phyloP scores from a whole-genome alignment of 768 basidiomycete genomes.

The Russula olivacea region DNA sequence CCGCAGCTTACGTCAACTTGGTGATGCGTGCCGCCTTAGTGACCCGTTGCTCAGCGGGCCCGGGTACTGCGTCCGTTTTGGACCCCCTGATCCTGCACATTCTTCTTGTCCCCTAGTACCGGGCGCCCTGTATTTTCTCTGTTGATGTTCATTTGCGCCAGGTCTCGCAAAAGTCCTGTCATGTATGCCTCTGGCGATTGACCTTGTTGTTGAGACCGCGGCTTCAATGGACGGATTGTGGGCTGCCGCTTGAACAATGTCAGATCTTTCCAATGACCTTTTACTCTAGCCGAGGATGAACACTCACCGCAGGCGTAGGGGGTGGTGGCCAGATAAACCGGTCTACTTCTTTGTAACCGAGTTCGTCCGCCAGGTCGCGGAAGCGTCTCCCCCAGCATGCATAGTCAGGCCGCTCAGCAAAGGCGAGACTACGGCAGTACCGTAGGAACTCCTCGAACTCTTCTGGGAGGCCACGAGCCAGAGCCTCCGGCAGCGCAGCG shows the following conservation, averaged over 20 bases:
- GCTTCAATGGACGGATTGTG: slow-evolving; percentile 19
- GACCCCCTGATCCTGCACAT: slow-evolving; percentile 10
- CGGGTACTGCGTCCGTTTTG: slow-evolving; percentile 6
- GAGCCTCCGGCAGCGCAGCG: slow-evolving; percentile 52
- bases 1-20: slow-evolving; percentile 41
- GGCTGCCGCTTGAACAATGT: background rate
- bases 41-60: slow-evolving; percentile 33
- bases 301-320: slow-evolving; percentile 26
- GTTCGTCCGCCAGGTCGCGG: slow-evolving; percentile 50
- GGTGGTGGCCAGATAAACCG: slow-evolving; percentile 69
- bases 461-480: slow-evolving; percentile 61
- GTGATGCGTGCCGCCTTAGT: slow-evolving; percentile 52
- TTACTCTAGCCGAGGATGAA: slow-evolving; percentile 21
- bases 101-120: slow-evolving; percentile 24
- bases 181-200: background rate
- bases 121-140: slow-evolving; percentile 34
- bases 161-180: slow-evolving; percentile 9
- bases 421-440: slow-evolving; percentile 64
- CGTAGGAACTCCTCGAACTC: slow-evolving; percentile 74
- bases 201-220: slow-evolving; percentile 33
- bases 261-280: background rate
- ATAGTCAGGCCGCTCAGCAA: slow-evolving; percentile 67
- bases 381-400: slow-evolving; percentile 60
- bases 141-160: slow-evolving; percentile 16
- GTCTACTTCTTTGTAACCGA: slow-evolving; percentile 52